Base-by-base conservation (phyloP, 140 eudicot species). In the Stevia rebaudiana region DNA sequence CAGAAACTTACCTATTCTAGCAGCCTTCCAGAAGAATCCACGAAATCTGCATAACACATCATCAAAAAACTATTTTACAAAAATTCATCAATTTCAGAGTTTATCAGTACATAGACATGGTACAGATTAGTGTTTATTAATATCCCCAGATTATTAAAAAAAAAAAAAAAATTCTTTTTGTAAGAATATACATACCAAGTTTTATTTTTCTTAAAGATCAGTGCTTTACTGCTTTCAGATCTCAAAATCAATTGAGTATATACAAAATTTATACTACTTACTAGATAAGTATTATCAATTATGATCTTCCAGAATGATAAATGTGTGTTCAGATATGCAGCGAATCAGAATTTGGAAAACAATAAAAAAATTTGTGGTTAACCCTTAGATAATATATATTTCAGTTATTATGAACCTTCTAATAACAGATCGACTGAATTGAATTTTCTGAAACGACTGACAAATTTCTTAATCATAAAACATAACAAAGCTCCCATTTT, bases 21-120 rank as follows among this genome's bases (percentile, higher is more conserved):
- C 99, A 42, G 99, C 99, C 82, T 92, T 88, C 99, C 99, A 92
- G 73, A 92, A 88, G 86, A 92, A 90, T 50, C 97, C 99, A 13
- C 95, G 90, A 72, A 88, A 92, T 76, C 99, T 92, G 97, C 58
- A 80, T 68, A 18, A 59, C 40, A 36, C 21, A 11, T 36, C 30
- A 70, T 69, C 17, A 70, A 9, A 67, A 48, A 69, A 49, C 40
- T 25, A 58, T 54, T 37, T 17, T 12, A 11, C 11, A 41, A 46
- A 60, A 35, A 76, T 3, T 11, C 24, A 37, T 33, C 21, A 2
- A 42, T 12, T 30, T 49, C 16, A 63, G 3, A 57, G n/a, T 24
- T 40, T 23, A 61, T 4, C 24, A 16, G 52, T 41, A 35, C 22
- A 61, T 9, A 61, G 47, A 4, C 8, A 11, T 11, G 48, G 65